Evolutionary conservation across 2,329 filamentous ascomycete genomes (phyloP), one percentile per base, ranked within the genome.

Genomic region (Periglandula ipomoeae): DNA sequence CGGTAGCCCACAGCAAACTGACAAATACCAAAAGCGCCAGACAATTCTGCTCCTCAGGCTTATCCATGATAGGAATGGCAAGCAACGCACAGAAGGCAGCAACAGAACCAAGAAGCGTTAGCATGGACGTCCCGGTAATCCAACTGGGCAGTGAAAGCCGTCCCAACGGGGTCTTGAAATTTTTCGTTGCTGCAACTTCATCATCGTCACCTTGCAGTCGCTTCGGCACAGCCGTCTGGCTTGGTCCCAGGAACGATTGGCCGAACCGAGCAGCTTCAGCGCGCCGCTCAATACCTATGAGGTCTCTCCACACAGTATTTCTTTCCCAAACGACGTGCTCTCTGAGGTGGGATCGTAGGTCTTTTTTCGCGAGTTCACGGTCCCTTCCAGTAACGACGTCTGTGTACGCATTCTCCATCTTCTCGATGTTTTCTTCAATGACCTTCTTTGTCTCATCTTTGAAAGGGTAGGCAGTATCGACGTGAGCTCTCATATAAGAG

Each of bases 311-410:
- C 17, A 98, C 93, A 0, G 93, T 98, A 63, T 98, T 98, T 50
- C 93, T 81, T 66, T 98, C 94, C 94, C 93, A 98, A 0, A 97
- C 91, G 19, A 98, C 90, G 65, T 98, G 93, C 68, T 98, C 94
- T 50, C 93, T 78, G 23, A 98, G 76, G 61, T 98, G 90, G 26
- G 95, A 80, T 47, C 93, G 81, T 50, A 98, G 74, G 62, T 97
- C 93, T 56, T 87, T 84, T 59, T 83, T 87, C 4, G 93, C 90
- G 11, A 85, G 70, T 5, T 78, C 73, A 3, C 85, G 68, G 60
- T 98, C 88, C 26, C 89, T 89, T 38, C 84, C 80, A 0, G 89
- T 94, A 48, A 94, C 85, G 17, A 96, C 73, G 23, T 85, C 78
- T 1, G 89, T 82, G 61, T 96, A 98, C 1, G 84, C 78, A 44